Evolutionary conservation across 352 stramenopile species (phyloP), one percentile per base, ranked within the genome.

Genomic region (Phytophthora hibernalis): DNA sequence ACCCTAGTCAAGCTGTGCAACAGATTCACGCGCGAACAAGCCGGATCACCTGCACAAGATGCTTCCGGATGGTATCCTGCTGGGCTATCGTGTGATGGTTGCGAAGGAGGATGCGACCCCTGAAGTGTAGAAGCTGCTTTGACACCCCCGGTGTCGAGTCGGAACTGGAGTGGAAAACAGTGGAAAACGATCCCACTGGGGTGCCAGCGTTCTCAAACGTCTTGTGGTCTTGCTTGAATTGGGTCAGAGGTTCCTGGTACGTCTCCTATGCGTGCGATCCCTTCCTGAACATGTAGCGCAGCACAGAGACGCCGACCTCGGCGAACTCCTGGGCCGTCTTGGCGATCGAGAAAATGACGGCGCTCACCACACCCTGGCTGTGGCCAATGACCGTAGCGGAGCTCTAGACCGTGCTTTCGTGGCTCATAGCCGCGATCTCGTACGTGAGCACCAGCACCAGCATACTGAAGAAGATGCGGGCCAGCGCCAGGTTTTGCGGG

Each of bases 91-190:
- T 30, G 77, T 95, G 15, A 96, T 96, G 87, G 87, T 93, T 24
- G 87, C 89, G 5, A 93, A 93, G 64, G 88, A 97, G 70, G 88
- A 89, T n/a, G 82, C 90, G 21, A 97, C 90, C 1, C 74, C 72
- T 1, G 87, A 92, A 37, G 87, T 96, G 12, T 96, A 96, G 76
- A 72, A 92, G 64, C 62, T 97, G 18, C 76, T 97, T 96, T 8
- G 80, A 84, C 21, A 95, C 90, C 0, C 76, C 80, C 20, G 90
- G 88, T 28, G 86, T 96, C 40, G 64, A 74, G 33, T 82, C 82
- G 7, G 87, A 97, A 61, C 42, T 77, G 16, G 76, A 89, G 44
- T 96, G 87, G 90, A 86, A 97, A 68, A 68, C 80, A 54, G n/a
- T n/a, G n/a, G n/a, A n/a, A n/a, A n/a, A n/a, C n/a, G n/a, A n/a